phyloP scores from a whole-genome alignment of 352 stramenopile genomes.

The Globisporangium nunn region DNA sequence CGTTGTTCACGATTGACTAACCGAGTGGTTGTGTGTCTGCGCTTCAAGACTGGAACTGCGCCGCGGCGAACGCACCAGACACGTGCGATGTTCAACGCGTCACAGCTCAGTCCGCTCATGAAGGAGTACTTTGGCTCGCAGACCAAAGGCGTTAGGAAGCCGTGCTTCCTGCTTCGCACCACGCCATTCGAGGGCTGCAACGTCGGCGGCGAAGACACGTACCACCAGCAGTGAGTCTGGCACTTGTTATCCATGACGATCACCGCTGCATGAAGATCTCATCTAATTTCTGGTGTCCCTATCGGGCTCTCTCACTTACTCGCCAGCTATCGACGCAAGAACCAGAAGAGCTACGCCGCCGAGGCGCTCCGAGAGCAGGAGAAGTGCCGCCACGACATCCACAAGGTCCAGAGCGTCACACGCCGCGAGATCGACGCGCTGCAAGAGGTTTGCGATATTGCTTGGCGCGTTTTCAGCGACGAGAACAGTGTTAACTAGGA shows the following conservation, averaged over 20 bases:
- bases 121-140: conserved; percentile 65
- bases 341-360: conserved; percentile 31
- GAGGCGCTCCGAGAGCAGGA: conserved; percentile 47
- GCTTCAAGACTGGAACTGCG: background rate
- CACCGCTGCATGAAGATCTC: no score
- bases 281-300: no score
- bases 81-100: conserved; percentile 67
- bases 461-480: background rate
- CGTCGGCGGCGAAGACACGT: conserved; percentile 80
- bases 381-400: conserved; percentile 48
- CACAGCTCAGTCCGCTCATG: conserved; percentile 73
- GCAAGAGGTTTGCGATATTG: conserved; percentile 28
- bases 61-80: conserved; percentile 53
- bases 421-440: conserved; percentile 52
- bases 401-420: conserved; percentile 46
- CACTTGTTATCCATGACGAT: no score
- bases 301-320: no score
- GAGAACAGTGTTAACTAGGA: background rate
- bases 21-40: no score
- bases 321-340: conserved; percentile 38
- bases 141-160: conserved; percentile 55
- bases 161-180: conserved; percentile 67
- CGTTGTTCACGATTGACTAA: background rate
- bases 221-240: conserved; percentile 51
- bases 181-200: conserved; percentile 57